phyloP scores from a whole-genome alignment of 257 asterid species.

The Nicotiana tomentosiformis region DNA sequence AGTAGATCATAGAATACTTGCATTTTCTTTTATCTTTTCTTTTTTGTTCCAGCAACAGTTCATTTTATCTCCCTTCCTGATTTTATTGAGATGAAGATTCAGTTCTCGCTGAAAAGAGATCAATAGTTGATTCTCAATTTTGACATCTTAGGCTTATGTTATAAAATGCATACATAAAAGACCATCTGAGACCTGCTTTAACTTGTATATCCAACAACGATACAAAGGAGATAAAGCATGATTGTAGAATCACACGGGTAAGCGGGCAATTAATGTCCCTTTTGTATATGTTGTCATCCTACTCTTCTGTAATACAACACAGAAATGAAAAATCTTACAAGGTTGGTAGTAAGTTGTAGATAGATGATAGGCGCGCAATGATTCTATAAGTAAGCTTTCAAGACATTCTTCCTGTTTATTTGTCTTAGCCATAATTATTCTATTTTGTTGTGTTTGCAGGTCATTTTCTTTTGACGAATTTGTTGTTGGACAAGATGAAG shows the following conservation, averaged over 20 bases:
- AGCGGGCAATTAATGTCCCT: not conserved
- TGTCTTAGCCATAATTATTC: not conserved
- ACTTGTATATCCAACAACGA: not conserved
- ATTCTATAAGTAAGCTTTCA: conserved; percentile 4
- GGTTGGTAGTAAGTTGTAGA: not conserved
- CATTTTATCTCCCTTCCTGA: not conserved
- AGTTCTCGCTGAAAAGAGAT: not conserved
- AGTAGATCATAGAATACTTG: not conserved
- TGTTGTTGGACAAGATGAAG: conserved; percentile 76
- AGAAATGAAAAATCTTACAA: not conserved
- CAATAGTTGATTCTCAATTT: not conserved
- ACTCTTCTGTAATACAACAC: not conserved
- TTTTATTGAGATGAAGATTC: conserved; percentile 1
- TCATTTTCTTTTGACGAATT: conserved; percentile 72
- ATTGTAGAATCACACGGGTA: not conserved
- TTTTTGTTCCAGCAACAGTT: not conserved
- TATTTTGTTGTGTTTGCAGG: conserved; percentile 43
- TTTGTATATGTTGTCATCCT: not conserved
- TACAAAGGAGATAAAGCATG: not conserved
- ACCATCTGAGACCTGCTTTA: not conserved
- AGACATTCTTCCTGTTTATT: not conserved
- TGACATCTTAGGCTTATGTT: not conserved
- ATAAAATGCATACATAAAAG: not conserved
- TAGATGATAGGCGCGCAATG: not conserved
- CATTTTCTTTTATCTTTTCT: not conserved